These are phyloP conservation scores for Phytopythium ostracodes DNA, from an alignment of 352 stramenopile genomes.

Conservation along the genomic window DNA sequence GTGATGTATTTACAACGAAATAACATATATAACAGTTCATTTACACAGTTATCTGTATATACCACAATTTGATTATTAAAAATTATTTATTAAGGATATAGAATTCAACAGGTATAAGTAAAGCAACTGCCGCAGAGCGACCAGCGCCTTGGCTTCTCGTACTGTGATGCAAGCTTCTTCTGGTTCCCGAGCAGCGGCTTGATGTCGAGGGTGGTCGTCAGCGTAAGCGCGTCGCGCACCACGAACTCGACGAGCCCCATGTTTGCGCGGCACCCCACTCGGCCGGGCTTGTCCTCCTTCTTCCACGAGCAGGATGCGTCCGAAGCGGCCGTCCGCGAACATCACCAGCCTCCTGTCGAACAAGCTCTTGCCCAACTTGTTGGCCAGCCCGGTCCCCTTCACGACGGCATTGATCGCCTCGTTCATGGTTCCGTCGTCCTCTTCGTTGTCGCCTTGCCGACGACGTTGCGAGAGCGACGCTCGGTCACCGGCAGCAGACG, in stretches of 20 bases:
- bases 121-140: too few relatives aligned
- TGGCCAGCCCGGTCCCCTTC: neutral
- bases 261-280: neutral
- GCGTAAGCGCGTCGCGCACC: slow-evolving; percentile 20
- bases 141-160: too few relatives aligned
- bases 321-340: slow-evolving; percentile 14
- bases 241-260: slow-evolving; percentile 13
- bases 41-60: too few relatives aligned
- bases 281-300: slow-evolving; percentile 15
- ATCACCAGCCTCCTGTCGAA: slow-evolving; percentile 24
- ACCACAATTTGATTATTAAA: too few relatives aligned
- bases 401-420: neutral
- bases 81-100: too few relatives aligned
- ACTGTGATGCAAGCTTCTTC: slow-evolving; percentile 8
- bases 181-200: slow-evolving; percentile 18
- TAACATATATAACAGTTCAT: too few relatives aligned
- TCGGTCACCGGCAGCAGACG: neutral
- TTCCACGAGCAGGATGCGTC: slow-evolving; percentile 23
- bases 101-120: too few relatives aligned
- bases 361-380: slow-evolving; percentile 14
- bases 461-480: neutral
- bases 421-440: neutral
- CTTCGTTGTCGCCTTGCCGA: neutral
- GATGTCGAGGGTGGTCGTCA: slow-evolving; percentile 30
- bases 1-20: too few relatives aligned